A percentile compares a stretch with the other conserved stretches of the same genome.
Conservation (phyloP, 208 protist genomes). For the Tritrichomonas foetus region DNA sequence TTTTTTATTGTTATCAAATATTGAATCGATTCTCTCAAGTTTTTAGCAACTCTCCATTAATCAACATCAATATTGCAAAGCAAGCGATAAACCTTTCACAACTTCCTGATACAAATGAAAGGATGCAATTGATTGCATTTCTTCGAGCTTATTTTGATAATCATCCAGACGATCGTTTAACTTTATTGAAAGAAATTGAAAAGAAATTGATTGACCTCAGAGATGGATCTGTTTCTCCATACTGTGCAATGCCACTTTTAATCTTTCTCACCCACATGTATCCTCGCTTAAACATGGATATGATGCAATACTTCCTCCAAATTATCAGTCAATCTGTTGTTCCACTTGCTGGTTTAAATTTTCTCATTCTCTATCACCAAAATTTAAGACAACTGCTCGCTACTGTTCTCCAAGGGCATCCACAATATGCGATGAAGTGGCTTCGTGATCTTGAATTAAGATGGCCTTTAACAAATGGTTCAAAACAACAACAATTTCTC, state of each 20-base stretch:
- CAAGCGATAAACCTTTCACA: background rate
- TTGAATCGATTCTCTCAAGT: background rate
- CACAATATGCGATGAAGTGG: background rate
- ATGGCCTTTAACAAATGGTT: background rate
- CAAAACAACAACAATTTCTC: background rate
- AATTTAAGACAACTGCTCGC: background rate
- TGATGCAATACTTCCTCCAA: background rate
- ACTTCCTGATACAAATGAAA: background rate
- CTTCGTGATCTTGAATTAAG: background rate
- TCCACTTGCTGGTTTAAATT: background rate
- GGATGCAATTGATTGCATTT: background rate
- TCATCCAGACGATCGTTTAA: background rate
- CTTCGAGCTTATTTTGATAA: background rate
- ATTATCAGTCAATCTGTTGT: background rate
- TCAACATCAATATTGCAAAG: background rate
- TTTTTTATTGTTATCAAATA: conserved; percentile 17
- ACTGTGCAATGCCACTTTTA: background rate
- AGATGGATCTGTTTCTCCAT: background rate
- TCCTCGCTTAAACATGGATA: background rate
- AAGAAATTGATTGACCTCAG: background rate
- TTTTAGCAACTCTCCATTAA: background rate
- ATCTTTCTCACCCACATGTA: background rate
- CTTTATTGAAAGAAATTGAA: background rate
- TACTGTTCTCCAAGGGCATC: background rate
- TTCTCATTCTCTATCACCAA: background rate